Conservation (phyloP, 2,329 filamentous ascomycete genomes). For the Penicillium decumbens region DNA sequence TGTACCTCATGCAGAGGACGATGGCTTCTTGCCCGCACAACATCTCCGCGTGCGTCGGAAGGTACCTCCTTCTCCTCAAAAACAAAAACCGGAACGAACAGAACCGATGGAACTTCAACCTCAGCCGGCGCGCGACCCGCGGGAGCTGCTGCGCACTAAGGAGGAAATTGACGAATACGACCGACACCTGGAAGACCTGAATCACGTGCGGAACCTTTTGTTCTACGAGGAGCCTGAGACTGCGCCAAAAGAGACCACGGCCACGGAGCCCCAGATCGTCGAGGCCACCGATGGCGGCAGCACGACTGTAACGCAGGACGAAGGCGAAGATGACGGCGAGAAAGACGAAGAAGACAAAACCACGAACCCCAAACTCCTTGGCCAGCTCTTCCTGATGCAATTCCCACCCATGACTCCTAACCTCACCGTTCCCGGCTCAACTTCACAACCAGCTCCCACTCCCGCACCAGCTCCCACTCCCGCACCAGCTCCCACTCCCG, state of each 20-base stretch:
- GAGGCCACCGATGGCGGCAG: slow-evolving; percentile 10
- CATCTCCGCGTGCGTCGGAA: slow-evolving; percentile 35
- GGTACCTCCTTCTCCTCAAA: slow-evolving; percentile 22
- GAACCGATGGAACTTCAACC: slow-evolving; percentile 21
- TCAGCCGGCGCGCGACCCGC: slow-evolving; percentile 14
- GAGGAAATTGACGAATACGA: slow-evolving; percentile 44
- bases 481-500: neutral
- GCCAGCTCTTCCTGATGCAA: slow-evolving; percentile 60
- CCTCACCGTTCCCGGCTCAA: slow-evolving; percentile 40
- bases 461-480: neutral
- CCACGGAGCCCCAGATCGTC: slow-evolving; percentile 4
- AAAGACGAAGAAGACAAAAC: slow-evolving; percentile 25
- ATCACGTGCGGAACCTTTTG: slow-evolving; percentile 38
- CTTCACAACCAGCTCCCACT: neutral
- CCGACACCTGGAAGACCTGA: slow-evolving; percentile 38
- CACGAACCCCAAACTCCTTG: slow-evolving; percentile 43
- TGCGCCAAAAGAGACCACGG: neutral
- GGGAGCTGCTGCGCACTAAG: slow-evolving; percentile 37
- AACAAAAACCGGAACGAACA: slow-evolving; percentile 12
- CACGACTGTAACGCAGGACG: slow-evolving; percentile 14
- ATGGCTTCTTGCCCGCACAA: slow-evolving; percentile 33
- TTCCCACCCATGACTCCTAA: slow-evolving; percentile 60
- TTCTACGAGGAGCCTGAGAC: slow-evolving; percentile 22
- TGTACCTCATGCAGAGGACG: slow-evolving; percentile 30
- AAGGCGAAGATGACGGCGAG: slow-evolving; percentile 10